Base-by-base conservation (phyloP, 768 basidiomycete species). In the Calvatia gigantea region DNA sequence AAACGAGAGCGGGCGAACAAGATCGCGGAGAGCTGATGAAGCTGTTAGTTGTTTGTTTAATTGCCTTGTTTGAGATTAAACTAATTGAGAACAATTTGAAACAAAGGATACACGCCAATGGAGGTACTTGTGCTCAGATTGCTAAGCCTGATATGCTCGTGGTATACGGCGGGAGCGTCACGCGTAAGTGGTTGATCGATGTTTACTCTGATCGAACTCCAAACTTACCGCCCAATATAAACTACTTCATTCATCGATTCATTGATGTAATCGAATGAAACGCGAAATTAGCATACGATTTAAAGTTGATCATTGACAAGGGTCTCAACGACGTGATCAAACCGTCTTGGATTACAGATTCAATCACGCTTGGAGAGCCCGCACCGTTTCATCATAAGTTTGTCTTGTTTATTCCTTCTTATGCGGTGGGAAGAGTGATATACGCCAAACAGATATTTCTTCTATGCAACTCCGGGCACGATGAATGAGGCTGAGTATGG, bases 301-400 rank as follows among this genome's bases (percentile, higher is more conserved):
- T 91, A 61, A 86, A 82, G 66, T 68, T 83, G 51, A 69, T 89
- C 53, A 85, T 92, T 48, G 77, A 86, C 54, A 91, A 89, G 62
- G 86, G 78, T 3, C 73, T 75, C 0, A 73, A 84, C 53, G 87
- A 92, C 59, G 83, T 96, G 47, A 72, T 96, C 57, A 85, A 80
- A 53, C 91, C 95, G 0, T 71, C 79, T 27, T 98, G 94, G 94
- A 74, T 98, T 51, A 65, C 76, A 33, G 90, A 94, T 64, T 94
- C 87, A 21, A 76, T 95, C n/a, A 74, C 77, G 4, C 71, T 73
- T 27, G 79, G 77, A 9, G 72, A 80, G 55, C 73, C 75, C 17
- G 69, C 83, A 25, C 86, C 91, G 1, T 70, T 94, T 56, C 76
- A 68, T 35, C 85, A 86, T 69, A 87, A 82, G 93, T 94, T 62